These are phyloP conservation scores for Mycena albidolilacea DNA, from an alignment of 768 basidiomycete species.

Conservation along the genomic window DNA sequence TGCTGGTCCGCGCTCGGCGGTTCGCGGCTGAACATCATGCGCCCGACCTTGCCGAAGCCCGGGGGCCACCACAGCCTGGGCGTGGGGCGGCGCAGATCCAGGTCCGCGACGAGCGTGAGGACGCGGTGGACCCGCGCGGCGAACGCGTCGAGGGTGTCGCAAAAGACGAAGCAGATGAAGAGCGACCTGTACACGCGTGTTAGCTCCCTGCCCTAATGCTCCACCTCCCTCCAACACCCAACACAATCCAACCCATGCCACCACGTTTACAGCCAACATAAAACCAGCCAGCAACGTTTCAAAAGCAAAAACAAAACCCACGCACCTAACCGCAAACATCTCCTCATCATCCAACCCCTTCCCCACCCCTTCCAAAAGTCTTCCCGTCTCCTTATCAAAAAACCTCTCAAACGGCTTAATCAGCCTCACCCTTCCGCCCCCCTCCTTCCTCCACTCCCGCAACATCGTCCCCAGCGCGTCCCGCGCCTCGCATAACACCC, in stretches of 20 bases:
- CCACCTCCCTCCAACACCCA: neutral
- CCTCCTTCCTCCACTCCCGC: conserved; percentile 51
- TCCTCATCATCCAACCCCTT: conserved; percentile 41
- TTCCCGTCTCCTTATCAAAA: conserved; percentile 55
- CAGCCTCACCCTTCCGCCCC: conserved; percentile 48
- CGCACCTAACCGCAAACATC: conserved; percentile 58
- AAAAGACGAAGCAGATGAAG: conserved; percentile 63
- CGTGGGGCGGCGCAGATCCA: conserved; percentile 53
- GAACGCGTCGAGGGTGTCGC: conserved; percentile 58
- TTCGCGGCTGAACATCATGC: conserved; percentile 51
- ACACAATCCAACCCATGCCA: no score
- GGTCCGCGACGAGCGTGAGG: conserved; percentile 49
- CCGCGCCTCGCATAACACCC: conserved; percentile 44
- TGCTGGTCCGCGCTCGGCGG: conserved; percentile 47
- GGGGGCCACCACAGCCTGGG: conserved; percentile 61
- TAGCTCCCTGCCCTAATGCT: neutral
- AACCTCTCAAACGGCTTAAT: conserved; percentile 59
- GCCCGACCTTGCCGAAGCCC: conserved; percentile 55
- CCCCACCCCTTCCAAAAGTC: conserved; percentile 42
- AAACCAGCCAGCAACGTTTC: no score
- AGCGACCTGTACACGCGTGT: conserved; percentile 50
- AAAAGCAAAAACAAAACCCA: neutral
- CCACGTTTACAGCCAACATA: no score
- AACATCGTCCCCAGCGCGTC: conserved; percentile 47
- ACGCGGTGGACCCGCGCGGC: conserved; percentile 53